Base-by-base conservation (phyloP, 1,139 yeast species). In the Sugiyamaella paludigena region DNA sequence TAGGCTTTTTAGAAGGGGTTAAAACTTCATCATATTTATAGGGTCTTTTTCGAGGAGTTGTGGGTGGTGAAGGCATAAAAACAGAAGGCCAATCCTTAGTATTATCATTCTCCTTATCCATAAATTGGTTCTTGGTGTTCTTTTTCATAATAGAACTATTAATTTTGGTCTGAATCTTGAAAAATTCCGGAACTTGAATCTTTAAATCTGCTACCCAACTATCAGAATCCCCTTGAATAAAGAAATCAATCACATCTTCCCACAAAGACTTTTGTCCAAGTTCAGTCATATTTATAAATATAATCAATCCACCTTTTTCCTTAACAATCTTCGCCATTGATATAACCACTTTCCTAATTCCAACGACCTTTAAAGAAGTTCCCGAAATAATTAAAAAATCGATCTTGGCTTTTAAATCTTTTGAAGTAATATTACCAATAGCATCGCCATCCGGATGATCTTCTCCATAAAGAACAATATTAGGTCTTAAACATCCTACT, bases 221-320 rank as follows among this genome's bases (percentile, higher is more conserved):
- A 65, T 91, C 98, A 64, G 96, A 87, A 63, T 88, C 96, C 45
- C 83, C 72, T 48, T 80, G 70, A 6, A 91, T 75, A 71, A 91
- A 92, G 60, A 81, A 86, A 61, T 85, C 92, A 40, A 85, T 75
- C 46, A 70, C 70, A 33, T 67, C 75, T 10, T 74, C 74, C 91
- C 92, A 85, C 28, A 65, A 57, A 40, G 66, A 54, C 5, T 19
- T 19, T 13, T 48, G 51, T 19, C 55, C 52, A 13, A 61, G 47
- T 9, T 52, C 39, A 70, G 79, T 47, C 76, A 78, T 78, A 67
- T 86, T 86, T 43, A 85, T 74, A 52, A 83, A 77, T 2, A 86
- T 66, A 2, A 84, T 88, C 41, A 74, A 71, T 0, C 92, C 92
- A 16, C 73, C 74, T 34, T 68, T 72, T 35, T 73, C 79, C 58